Percentiles rank a stretch among this genome's conserved stretches.
Conservation (phyloP, 2,329 filamentous ascomycete species). For the Macrophomina tecta region DNA sequence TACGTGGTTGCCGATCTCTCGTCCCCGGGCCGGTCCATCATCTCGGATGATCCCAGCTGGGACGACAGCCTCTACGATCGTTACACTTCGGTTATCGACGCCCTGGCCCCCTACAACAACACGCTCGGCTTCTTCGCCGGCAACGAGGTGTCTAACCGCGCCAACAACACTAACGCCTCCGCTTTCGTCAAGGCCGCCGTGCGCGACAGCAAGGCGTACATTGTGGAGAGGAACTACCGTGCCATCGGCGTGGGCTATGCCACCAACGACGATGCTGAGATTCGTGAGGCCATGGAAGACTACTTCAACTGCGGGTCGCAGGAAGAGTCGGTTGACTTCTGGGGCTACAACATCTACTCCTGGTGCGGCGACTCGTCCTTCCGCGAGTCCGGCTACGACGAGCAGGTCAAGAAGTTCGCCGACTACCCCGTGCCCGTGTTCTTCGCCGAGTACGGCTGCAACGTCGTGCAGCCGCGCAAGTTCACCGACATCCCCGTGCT, state of each 20-base stretch:
- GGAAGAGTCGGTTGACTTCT: conserved; percentile 83
- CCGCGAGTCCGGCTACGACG: conserved; percentile 76
- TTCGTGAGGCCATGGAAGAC: conserved; percentile 80
- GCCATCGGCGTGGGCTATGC: conserved; percentile 91
- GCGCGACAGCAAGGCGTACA: conserved; percentile 94
- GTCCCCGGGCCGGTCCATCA: conserved; percentile 82
- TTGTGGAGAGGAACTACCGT: conserved; percentile 78
- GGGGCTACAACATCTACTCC: conserved; percentile 99
- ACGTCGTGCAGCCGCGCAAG: conserved; percentile 71
- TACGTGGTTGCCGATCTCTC: conserved; percentile 93
- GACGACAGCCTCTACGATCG: conserved; percentile 76
- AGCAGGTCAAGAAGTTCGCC: conserved; percentile 83
- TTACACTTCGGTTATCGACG: conserved; percentile 85
- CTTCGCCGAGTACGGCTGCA: conserved; percentile 99
- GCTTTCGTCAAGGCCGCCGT: conserved; percentile 98
- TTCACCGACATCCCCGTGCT: conserved; percentile 87
- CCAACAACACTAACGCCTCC: conserved; percentile 88
- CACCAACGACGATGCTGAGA: conserved; percentile 87
- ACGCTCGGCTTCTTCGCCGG: conserved; percentile 97
- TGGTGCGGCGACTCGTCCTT: conserved; percentile 92
- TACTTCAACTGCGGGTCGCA: conserved; percentile 89
- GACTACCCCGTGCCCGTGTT: conserved; percentile 94
- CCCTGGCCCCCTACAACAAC: conserved; percentile 82
- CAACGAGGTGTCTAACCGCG: conserved; percentile 92
- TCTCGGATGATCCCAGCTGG: conserved; percentile 81